Percentiles rank a stretch among this genome's conserved stretches.
phyloP scores from a whole-genome alignment of 805 yeast genomes.

The Hermanozyma aechmeae region DNA sequence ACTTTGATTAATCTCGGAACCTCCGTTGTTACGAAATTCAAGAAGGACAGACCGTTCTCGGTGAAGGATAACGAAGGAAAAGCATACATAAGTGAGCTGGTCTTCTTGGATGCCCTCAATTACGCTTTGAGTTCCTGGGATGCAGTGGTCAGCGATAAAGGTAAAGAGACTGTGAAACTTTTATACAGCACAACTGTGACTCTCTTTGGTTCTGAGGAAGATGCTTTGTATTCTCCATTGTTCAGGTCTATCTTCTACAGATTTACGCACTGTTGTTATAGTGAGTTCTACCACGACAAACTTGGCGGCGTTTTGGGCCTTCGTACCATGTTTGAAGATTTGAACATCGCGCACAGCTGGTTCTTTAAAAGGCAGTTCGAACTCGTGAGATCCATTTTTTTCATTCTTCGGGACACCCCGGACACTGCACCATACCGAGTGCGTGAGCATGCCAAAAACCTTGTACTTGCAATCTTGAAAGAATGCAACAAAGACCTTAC shows the following conservation, averaged over 20 bases:
- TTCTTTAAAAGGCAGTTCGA: constrained; percentile 75
- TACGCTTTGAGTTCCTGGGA: constrained; percentile 75
- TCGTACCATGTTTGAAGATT: constrained; percentile 58
- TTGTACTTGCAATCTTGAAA: constrained; percentile 54
- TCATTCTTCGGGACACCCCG: constrained; percentile 84
- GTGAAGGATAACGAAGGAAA: constrained; percentile 75
- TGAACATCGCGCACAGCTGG: constrained; percentile 62
- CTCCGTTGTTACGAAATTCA: constrained; percentile 58
- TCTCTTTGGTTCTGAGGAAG: constrained; percentile 58
- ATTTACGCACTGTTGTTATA: constrained; percentile 86
- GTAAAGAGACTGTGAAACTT: constrained; percentile 53
- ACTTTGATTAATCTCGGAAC: constrained; percentile 70
- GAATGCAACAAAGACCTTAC: constrained; percentile 57
- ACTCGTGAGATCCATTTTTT: constrained; percentile 75
- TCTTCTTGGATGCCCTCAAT: constrained; percentile 65
- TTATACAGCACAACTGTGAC: constrained; percentile 53
- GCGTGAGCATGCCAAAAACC: constrained; percentile 56
- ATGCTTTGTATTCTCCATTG: constrained; percentile 64
- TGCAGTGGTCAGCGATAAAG: constrained; percentile 60
- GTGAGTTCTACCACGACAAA: constrained; percentile 77
- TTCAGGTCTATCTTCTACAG: constrained; percentile 69
- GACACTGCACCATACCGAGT: constrained; percentile 80
- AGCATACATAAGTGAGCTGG: constrained; percentile 56
- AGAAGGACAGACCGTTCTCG: constrained; percentile 60
- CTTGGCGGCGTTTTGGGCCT: constrained; percentile 86